A percentile compares a stretch with the other conserved stretches of the same genome.
Evolutionary conservation across 2,329 filamentous ascomycete species (phyloP).

Genomic region (Colletotrichum sp.): DNA sequence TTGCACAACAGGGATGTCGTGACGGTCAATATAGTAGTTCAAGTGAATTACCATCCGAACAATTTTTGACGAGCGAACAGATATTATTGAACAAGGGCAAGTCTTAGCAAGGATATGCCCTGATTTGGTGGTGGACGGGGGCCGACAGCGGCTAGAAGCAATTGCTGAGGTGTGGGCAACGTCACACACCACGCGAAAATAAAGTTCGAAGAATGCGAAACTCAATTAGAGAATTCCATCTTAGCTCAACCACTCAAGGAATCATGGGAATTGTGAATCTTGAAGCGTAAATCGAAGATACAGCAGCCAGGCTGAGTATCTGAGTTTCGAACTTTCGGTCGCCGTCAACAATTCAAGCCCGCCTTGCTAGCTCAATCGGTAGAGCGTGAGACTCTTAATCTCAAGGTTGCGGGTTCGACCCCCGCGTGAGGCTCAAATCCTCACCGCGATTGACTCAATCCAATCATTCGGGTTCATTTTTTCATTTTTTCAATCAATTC

Average conservation of each 20-base stretch:
- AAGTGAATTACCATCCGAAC: background rate
- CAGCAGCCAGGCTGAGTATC: background rate
- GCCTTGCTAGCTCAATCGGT: conserved; percentile 22
- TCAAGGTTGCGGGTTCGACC: conserved; percentile 27
- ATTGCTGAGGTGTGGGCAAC: background rate
- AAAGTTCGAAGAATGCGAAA: background rate
- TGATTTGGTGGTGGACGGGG: background rate
- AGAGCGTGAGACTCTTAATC: conserved; percentile 62
- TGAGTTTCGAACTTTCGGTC: background rate
- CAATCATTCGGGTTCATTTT: background rate
- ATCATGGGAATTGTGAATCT: background rate
- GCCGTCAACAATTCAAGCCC: background rate
- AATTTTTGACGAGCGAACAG: background rate
- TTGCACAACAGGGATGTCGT: background rate
- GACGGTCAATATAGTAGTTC: background rate
- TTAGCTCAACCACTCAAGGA: background rate
- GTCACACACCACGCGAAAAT: background rate
- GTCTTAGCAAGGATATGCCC: background rate
- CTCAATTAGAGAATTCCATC: background rate
- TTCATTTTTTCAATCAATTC: background rate
- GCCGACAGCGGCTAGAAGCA: background rate
- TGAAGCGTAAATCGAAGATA: background rate
- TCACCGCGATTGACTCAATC: background rate
- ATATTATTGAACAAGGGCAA: background rate
- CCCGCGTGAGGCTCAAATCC: conserved; percentile 24